Evolutionary conservation across 495 filamentous ascomycete genomes (phyloP), one percentile per base, ranked within the genome.

Genomic region (Chaetomidium leptoderma): DNA sequence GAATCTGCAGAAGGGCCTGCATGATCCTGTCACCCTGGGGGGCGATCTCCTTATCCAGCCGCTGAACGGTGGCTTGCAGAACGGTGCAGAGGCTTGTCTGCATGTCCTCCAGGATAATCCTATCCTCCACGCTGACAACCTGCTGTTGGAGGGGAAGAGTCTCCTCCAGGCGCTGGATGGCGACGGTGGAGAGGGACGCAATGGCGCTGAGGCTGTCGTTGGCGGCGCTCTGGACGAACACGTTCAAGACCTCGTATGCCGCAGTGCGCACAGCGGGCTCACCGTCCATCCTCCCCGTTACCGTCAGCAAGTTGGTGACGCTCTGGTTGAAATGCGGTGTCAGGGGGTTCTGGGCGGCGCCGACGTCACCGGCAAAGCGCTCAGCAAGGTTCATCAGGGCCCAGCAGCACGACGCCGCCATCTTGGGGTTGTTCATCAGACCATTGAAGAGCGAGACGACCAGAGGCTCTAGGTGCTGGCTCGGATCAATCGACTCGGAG

Each of bases 401-500:
- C 92, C 95, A 97, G 76, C 93, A 98, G 82, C 95, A 97, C 19
- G 95, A 97, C 56, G 87, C 85, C 43, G 93, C 93, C 84, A 98
- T 97, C 79, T 95, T 96, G 40, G 92, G 86, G 69, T 89, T 92
- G 76, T 89, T 95, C 51, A 91, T 81, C 52, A 96, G 78, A 44
- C 92, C 93, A 44, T 82, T 84, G 73, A 98, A 97, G n/a, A 98
- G 82, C 53, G 91, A 86, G 32, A 80, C 80, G 62, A 97, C 90
- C 49, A 98, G 77, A 23, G 86, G 81, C 55, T 90, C 86, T 9
- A 98, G 81, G 72, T 96, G 90, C 58, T 85, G 75, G 59, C 79
- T 71, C 29, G 89, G 85, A 70, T 97, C 93, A 61, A 98, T 91
- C 32, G 92, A 84, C 56, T 90, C 87, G 11, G 92, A 86, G 70